These are phyloP conservation scores for Candida buenavistaensis DNA, from an alignment of 1,139 yeast species.

Conservation along the genomic window DNA sequence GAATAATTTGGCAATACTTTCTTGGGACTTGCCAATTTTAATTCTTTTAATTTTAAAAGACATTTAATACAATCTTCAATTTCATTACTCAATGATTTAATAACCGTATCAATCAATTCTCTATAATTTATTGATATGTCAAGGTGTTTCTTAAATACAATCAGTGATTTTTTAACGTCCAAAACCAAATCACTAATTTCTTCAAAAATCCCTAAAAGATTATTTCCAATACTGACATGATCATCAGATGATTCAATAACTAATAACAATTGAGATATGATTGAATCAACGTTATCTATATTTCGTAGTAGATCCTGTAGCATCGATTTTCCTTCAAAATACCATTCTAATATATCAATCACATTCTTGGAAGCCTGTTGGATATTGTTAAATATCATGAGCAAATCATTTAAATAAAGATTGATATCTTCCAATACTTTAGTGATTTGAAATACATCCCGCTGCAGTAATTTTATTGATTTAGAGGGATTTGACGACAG, in stretches of 20 bases:
- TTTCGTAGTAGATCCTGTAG: slow-evolving; percentile 38
- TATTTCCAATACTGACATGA: slow-evolving; percentile 11
- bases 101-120: slow-evolving; percentile 55
- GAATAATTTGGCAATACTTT: slow-evolving; percentile 40
- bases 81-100: slow-evolving; percentile 52
- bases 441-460: slow-evolving; percentile 32
- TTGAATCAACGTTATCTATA: slow-evolving; percentile 47
- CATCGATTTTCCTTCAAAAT: slow-evolving; percentile 46
- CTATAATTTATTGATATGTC: slow-evolving; percentile 58
- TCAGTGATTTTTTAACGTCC: slow-evolving; percentile 38
- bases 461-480: slow-evolving; percentile 22
- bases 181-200: slow-evolving; percentile 39
- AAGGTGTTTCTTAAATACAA: slow-evolving; percentile 41
- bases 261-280: slow-evolving; percentile 40
- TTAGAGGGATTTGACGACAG: slow-evolving; percentile 1
- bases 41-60: slow-evolving; percentile 40
- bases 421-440: slow-evolving; percentile 34
- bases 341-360: slow-evolving; percentile 37
- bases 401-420: slow-evolving; percentile 25
- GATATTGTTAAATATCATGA: slow-evolving; percentile 18
- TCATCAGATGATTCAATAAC: slow-evolving; percentile 27
- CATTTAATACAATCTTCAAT: slow-evolving; percentile 46
- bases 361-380: slow-evolving; percentile 9
- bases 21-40: slow-evolving; percentile 41
- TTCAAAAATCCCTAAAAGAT: slow-evolving; percentile 28